Base-by-base conservation (phyloP, 192 early-diverging fungal genomes). In the Piromyces finnis region DNA sequence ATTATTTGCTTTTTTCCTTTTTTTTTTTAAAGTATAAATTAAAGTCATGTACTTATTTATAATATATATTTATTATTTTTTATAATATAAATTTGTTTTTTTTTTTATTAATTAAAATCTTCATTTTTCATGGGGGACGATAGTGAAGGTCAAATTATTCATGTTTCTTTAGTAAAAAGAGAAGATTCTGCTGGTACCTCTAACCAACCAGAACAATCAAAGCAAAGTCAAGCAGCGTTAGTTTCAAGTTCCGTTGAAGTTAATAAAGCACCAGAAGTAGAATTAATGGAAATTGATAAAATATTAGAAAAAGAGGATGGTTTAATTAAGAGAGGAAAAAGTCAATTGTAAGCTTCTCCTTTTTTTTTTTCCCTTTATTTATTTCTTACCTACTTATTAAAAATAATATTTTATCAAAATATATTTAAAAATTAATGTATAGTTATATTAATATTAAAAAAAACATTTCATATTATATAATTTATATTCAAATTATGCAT, bases 291-390 rank as follows among this genome's bases (percentile, higher is more conserved):
- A 22, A 51, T 98, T 0, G 97, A 99, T 83, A 88, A 90, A 78
- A 84, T 87, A 80, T 84, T 99, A 37, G 94, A 94, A 77, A 94
- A 93, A 77, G 89, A 93, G 80, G 87, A 90, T 39, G 97, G 97
- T 29, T 85, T 92, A 29, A 97, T 98, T 80, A 90, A 89, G 81
- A 90, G 97, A 28, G 82, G 83, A 41, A 89, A 91, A 78, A 94
- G 97, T 85, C 92, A 88, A 78, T 94, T 98, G 93, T 97, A 90
- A 82, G 87, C 83, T 5, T 4, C 28, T 26, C 17, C 28, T n/a
- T 82, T 79, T 85, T 84, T 77, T 83, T 85, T 30, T 84, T 82
- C 4, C 78, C 81, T 78, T 81, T 81, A 17, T 80, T 79, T 88
- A 85, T 82, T 84, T 84, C 30, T 85, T 84, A 79, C 84, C n/a